These are phyloP conservation scores for Themeda triandra DNA, from an alignment of 176 grass and related monocot species.

Conservation along the genomic window DNA sequence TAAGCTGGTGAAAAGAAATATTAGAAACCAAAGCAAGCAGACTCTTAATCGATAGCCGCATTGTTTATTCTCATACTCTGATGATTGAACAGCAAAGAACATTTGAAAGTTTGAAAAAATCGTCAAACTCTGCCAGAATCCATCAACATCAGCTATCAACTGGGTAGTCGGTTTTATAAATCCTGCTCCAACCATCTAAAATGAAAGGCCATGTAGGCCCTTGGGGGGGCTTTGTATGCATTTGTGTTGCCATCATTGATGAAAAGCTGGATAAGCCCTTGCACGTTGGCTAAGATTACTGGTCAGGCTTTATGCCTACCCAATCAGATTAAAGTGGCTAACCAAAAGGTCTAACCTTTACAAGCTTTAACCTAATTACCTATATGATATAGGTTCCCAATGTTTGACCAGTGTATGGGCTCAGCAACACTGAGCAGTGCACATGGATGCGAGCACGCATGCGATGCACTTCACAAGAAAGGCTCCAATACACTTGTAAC, in stretches of 20 bases:
- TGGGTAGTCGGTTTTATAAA: constrained; percentile 16
- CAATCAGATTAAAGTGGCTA: constrained; percentile 52
- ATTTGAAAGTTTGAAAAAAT: not conserved
- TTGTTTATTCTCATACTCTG: not conserved
- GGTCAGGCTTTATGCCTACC: constrained; percentile 50
- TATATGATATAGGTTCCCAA: constrained; percentile 42
- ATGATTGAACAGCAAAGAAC: not conserved
- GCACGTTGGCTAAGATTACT: constrained; percentile 42
- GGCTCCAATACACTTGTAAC: not conserved
- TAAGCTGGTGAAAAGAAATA: not conserved
- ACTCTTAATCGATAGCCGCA: not conserved
- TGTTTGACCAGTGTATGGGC: constrained; percentile 45
- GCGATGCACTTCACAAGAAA: constrained; percentile 28
- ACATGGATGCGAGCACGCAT: constrained; percentile 30
- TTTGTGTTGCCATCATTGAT: constrained; percentile 37
- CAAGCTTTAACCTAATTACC: constrained; percentile 34
- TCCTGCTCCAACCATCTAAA: constrained; percentile 31
- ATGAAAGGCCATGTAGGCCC: constrained; percentile 26
- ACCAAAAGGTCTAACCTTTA: constrained; percentile 40
- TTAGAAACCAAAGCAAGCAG: not conserved
- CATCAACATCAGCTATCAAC: constrained; percentile 3
- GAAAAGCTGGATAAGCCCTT: constrained; percentile 46
- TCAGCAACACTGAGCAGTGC: constrained; percentile 33
- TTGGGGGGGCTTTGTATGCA: constrained; percentile 39
- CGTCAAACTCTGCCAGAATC: constrained; percentile 18